These are phyloP conservation scores for Xylariomycetidae sp. DNA, from an alignment of 2,329 filamentous ascomycete species.

Conservation along the genomic window DNA sequence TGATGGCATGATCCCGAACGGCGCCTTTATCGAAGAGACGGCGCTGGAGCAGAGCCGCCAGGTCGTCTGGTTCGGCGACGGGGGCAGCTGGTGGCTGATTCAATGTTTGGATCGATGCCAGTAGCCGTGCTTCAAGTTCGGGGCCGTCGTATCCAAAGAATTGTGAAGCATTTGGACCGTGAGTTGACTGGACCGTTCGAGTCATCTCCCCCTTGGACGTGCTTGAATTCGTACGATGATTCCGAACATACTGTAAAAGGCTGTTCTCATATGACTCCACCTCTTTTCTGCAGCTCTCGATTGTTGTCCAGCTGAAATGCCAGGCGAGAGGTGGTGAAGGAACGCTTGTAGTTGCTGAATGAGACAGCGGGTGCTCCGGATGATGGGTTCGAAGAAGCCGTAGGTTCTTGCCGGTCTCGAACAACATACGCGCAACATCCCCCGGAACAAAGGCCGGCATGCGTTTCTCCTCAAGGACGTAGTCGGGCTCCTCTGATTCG, in stretches of 20 bases:
- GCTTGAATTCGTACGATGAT: too few species aligned
- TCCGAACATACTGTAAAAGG: conserved; percentile 28
- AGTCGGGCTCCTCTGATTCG: conserved; percentile 53
- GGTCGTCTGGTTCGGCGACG: conserved; percentile 24
- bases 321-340: conserved; percentile 59
- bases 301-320: conserved; percentile 66
- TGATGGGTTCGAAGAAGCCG: conserved; percentile 66
- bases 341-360: too few species aligned
- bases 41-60: conserved; percentile 35
- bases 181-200: too few species aligned
- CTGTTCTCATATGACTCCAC: conserved; percentile 47
- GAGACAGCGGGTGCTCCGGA: conserved; percentile 62
- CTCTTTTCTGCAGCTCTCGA: conserved; percentile 56
- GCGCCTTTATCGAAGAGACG: conserved; percentile 28
- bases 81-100: conserved; percentile 27
- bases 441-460: conserved; percentile 67
- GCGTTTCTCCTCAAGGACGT: conserved; percentile 54
- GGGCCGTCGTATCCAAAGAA: conserved; percentile 44
- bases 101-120: conserved; percentile 44
- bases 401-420: conserved; percentile 72
- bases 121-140: conserved; percentile 41
- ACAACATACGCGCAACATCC: conserved; percentile 66
- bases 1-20: conserved; percentile 9
- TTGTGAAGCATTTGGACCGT: too few species aligned
- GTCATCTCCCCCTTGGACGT: too few species aligned